phyloP scores from a whole-genome alignment of 306 rosid genomes.

The Dalbergia cultrata region DNA sequence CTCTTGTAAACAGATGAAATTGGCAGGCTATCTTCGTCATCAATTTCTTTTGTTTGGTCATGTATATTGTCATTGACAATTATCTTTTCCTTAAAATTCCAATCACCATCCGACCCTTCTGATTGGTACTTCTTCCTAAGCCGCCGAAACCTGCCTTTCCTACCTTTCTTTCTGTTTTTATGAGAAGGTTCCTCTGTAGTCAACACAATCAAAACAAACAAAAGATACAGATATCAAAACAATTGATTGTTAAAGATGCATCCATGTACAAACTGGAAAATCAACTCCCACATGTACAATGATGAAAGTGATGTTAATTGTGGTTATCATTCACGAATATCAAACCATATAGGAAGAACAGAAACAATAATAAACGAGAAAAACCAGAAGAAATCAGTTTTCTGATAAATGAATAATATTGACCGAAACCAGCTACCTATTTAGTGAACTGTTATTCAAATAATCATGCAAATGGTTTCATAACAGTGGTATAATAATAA shows the following conservation, averaged over 20 bases:
- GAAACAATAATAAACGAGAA: neutral
- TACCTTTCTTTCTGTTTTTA: conserved; percentile 49
- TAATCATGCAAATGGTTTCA: neutral
- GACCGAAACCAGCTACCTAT: neutral
- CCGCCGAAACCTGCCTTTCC: conserved; percentile 48
- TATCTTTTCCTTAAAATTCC: conserved; percentile 39
- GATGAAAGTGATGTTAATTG: neutral
- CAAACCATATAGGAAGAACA: neutral
- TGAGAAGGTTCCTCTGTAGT: conserved; percentile 54
- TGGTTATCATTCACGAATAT: neutral
- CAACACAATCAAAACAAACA: conserved; percentile 38
- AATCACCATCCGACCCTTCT: conserved; percentile 67
- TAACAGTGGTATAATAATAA: neutral
- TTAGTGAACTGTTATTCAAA: neutral
- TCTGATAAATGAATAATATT: neutral
- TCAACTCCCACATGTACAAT: neutral
- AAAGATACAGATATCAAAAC: conserved; percentile 25
- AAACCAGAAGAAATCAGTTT: neutral
- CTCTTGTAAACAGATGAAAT: conserved; percentile 61
- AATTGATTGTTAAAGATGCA: conserved; percentile 13
- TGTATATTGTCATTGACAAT: conserved; percentile 18
- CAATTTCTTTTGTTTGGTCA: conserved; percentile 48
- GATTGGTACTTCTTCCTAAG: conserved; percentile 66
- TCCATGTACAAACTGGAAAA: neutral
- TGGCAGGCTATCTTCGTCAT: conserved; percentile 57